Evolutionary conservation across 2,329 filamentous ascomycete species (phyloP), one percentile per base, ranked within the genome.

Genomic region (Magnaporthiopsis rhizophila): DNA sequence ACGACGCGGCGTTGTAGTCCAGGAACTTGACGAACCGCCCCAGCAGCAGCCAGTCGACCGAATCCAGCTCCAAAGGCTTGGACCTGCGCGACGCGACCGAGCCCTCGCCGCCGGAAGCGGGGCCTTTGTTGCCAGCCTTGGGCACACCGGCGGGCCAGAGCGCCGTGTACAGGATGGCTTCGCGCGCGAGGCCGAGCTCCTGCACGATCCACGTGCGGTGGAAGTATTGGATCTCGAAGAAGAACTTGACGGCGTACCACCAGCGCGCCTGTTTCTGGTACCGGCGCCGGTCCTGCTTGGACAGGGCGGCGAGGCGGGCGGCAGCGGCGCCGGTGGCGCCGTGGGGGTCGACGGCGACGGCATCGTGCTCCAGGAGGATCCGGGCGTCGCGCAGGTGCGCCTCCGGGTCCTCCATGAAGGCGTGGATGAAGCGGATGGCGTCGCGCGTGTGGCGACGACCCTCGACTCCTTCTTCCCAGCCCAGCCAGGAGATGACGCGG

Each of bases 151-250:
- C 28, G 26, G 67, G 66, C 58, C 63, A 66, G 53, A 64, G 57
- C 30, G 61, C 61, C 18, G 61, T 62, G 53, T 62, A 65, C 61
- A 68, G 11, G 15, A 66, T 65, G 32, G 66, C 67, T 60, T 66
- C 56, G n/a, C 64, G 65, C 4, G 66, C 68, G 4, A 71, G 64
- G 12, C 63, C 69, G 30, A 68, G 65, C 64, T 71, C 69, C 60
- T 71, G 69, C 45, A 69, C 66, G 12, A 70, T 68, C 68, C 69
- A 71, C 3, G 65, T 66, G 45, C 69, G 69, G 15, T 65, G 66
- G 24, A 68, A 69, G 45, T 67, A 68, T 24, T 65, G 53, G 30
- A 63, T 65, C 3, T 65, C 62, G 53, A 68, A 67, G 61, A 67
- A 66, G 15, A 36, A 7, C 53, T 66, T 66, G 66, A 67, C 61